Evolutionary conservation across 495 filamentous ascomycete genomes (phyloP), one percentile per base, ranked within the genome.

Genomic region (Neohortaea acidophila): DNA sequence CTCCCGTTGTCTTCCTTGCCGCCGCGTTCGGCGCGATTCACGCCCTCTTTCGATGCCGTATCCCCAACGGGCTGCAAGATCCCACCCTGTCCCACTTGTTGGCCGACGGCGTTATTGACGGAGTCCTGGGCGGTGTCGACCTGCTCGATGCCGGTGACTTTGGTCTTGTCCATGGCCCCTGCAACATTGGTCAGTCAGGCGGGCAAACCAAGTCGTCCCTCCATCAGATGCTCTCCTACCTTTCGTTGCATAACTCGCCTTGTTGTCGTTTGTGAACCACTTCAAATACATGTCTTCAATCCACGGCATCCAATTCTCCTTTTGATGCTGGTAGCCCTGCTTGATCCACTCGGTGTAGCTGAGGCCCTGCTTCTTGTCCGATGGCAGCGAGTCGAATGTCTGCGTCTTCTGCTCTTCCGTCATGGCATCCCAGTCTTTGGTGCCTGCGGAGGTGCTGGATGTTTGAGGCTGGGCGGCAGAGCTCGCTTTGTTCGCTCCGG

Each of bases 221-320:
- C 5, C 6, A 5, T 32, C 7, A 9, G 10, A 32, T 9, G 11
- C 6, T 15, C 21, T 43, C 49, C 21, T 56, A 77, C 75, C 68
- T 49, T 69, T 75, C 0, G 73, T 64, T 1, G 63, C 61, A 48
- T 79, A 81, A 45, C 68, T 73, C 1, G 73, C 64, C 57, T 81
- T 79, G 59, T 81, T 83, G 47, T 83, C 77, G 41, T 70, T 75
- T 47, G 71, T 75, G 45, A 81, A 81, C 62, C 70, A 81, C 24
- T 59, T 62, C 13, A 83, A 64, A 50, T 78, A 80, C 38, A 68
- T 55, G 55, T 81, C 78, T 48, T 83, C 78, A 24, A 81, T 63
- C 75, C 77, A 83, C 4, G 78, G 77, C 57, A 79, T 69, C 78
- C 77, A 81, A 36, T 62, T 65, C 47, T 81, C 72, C 52, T 81